phyloP scores from a whole-genome alignment of 2,329 filamentous ascomycete species.

The Cercospora zeae-maydis region DNA sequence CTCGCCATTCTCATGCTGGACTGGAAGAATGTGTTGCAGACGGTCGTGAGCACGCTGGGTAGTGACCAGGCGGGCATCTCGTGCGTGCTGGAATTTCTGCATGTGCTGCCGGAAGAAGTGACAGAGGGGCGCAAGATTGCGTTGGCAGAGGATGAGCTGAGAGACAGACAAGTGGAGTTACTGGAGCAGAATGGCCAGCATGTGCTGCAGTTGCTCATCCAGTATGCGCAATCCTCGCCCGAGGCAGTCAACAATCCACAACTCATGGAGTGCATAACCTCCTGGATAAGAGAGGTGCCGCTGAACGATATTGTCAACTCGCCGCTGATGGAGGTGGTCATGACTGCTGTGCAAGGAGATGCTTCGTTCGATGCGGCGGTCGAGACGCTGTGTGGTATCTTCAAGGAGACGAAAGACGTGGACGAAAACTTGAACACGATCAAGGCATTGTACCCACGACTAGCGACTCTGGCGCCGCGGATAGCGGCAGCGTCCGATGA shows the following conservation, averaged over 20 bases:
- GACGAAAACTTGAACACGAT: conserved; percentile 85
- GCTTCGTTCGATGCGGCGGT: conserved; percentile 80
- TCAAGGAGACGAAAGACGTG: conserved; percentile 87
- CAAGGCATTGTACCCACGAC: conserved; percentile 73
- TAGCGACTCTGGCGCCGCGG: conserved; percentile 72
- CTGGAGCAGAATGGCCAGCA: conserved; percentile 85
- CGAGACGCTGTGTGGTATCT: conserved; percentile 88
- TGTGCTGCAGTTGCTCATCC: conserved; percentile 80
- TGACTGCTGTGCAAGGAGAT: conserved; percentile 72
- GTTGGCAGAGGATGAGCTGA: conserved; percentile 95
- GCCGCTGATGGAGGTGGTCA: conserved; percentile 74
- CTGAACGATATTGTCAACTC: conserved; percentile 79
- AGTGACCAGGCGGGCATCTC: conserved; percentile 73
- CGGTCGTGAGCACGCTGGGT: conserved; percentile 74
- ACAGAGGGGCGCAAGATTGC: conserved; percentile 99
- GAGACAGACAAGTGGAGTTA: conserved; percentile 78
- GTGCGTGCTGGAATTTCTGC: conserved; percentile 91
- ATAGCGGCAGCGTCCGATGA: conserved; percentile 71
- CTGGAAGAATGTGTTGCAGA: conserved; percentile 88
- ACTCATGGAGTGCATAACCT: conserved; percentile 91
- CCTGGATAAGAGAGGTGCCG: conserved; percentile 92
- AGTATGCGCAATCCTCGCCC: conserved; percentile 90
- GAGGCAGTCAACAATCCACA: conserved; percentile 82
- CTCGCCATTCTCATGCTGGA: conserved; percentile 92
- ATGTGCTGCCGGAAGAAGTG: conserved; percentile 96